A percentile compares a stretch with the other conserved stretches of the same genome.
Conservation (phyloP, 257 asterid species). For the Solanum clarkiae region DNA sequence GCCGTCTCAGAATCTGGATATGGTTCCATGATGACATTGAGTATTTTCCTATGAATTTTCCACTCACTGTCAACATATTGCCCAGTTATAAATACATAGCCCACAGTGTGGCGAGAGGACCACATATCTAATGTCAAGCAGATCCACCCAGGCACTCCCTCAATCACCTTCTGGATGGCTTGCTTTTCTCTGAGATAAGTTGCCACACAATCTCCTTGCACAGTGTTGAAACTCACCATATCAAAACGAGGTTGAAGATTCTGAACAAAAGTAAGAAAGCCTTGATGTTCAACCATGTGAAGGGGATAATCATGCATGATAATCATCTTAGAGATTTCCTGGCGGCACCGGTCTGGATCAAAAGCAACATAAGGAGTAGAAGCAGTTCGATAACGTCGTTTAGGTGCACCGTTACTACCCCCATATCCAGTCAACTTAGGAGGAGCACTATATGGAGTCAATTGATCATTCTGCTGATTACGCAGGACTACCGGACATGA, state of each 20-base stretch:
- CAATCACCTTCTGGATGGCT: conserved; percentile 60
- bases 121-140: conserved; percentile 81
- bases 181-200: conserved; percentile 76
- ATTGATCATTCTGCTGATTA: conserved; percentile 7
- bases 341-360: conserved; percentile 77
- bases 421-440: conserved; percentile 37
- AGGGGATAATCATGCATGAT: conserved; percentile 94
- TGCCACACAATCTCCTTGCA: conserved; percentile 91
- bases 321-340: conserved; percentile 82
- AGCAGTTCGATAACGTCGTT: conserved; percentile 59
- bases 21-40: conserved; percentile 84
- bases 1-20: conserved; percentile 80
- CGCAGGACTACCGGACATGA: conserved; percentile 70
- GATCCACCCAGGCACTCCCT: conserved; percentile 70
- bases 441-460: conserved; percentile 58
- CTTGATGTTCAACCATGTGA: conserved; percentile 94
- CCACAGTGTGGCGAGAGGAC: conserved; percentile 52
- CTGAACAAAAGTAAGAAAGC: conserved; percentile 77
- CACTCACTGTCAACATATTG: conserved; percentile 81
- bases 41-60: conserved; percentile 79
- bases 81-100: conserved; percentile 73
- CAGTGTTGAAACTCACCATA: conserved; percentile 84
- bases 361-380: conserved; percentile 42
- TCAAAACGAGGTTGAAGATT: conserved; percentile 88
- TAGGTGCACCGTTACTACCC: conserved; percentile 38